Base-by-base conservation (phyloP, 768 basidiomycete species). In the Russula griseocarnosa region DNA sequence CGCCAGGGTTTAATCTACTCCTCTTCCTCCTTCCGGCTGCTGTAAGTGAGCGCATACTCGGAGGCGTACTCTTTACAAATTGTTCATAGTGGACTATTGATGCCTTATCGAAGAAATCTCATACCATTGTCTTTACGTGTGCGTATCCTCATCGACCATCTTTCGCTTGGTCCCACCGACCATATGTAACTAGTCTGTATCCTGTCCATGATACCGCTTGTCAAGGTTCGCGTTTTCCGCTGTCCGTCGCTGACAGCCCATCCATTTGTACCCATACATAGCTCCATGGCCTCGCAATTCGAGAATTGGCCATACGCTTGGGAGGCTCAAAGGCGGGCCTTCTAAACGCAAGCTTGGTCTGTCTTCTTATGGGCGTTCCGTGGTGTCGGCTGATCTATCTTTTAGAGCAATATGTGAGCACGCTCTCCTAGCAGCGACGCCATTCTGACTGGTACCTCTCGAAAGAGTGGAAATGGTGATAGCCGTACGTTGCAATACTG, bases 241-340 rank as follows among this genome's bases (percentile, higher is more conserved):
- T 22, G 22, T 44, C 22, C 13, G 38, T 36, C 13, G 26, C 49
- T 42, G 26, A 24, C 9, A 32, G 28, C 18, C 42, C n/a, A 42
- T 24, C 55, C 13, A 58, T 47, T 13, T 55, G 28, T 22, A 61
- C 20, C 14, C 24, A 56, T 9, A 20, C 26, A 32, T 65, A 89
- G 87, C 76, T 93, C 34, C 88, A 94, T 66, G 92, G 92, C 65
- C 78, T 93, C 49, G 82, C 83, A 1, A 92, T 88, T 0, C 79
- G 81, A 60, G 88, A 93, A 59, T 75, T 95, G 14, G 83, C 91
- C 11, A 74, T 85, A 10, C 82, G 92, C 50, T 82, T 93, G 28
- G 92, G 92, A 3, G 88, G 89, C 24, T 77, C 87, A 18, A 86
- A 83, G 69, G 85, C 90, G 0, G 92, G 90, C 0, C 77, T 95